Evolutionary conservation across 225 moss, liverwort and hornwort genomes (phyloP).

Genomic region (Marchantia paleacea): DNA sequence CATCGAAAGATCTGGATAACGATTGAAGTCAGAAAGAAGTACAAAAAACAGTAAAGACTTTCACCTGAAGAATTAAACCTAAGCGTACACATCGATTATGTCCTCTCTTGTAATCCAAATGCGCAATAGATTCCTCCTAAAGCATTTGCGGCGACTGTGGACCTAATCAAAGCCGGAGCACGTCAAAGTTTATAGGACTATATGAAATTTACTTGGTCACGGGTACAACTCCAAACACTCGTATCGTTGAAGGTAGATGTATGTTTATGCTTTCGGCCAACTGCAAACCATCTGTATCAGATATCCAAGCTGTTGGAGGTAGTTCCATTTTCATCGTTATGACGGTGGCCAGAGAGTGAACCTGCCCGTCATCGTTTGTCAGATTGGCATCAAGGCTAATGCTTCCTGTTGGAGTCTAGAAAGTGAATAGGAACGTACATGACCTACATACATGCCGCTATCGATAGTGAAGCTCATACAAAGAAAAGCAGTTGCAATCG

Average conservation of each 20-base stretch:
- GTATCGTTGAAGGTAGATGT: slow-evolving; percentile 71
- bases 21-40: too few species aligned
- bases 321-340: slow-evolving; percentile 98
- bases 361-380: slow-evolving; percentile 43
- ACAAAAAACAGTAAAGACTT: too few species aligned
- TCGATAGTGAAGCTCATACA: too few species aligned
- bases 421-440: not conserved
- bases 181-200: not conserved
- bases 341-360: slow-evolving; percentile 89
- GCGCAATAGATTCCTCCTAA: too few species aligned
- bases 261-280: slow-evolving; percentile 75
- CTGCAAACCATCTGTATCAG: slow-evolving; percentile 65
- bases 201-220: slow-evolving; percentile 64
- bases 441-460: not conserved
- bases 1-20: slow-evolving; percentile 72
- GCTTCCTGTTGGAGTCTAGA: not conserved
- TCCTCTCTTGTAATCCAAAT: too few species aligned
- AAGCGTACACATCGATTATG: too few species aligned
- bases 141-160: too few species aligned
- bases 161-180: too few species aligned
- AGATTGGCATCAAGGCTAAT: slow-evolving; percentile 9
- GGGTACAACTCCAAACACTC: slow-evolving; percentile 83
- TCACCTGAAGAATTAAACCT: too few species aligned
- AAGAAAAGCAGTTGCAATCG: too few species aligned
- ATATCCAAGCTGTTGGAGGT: slow-evolving; percentile 71